A percentile compares a stretch with the other conserved stretches of the same genome.
phyloP scores from a whole-genome alignment of 2,329 filamentous ascomycete genomes.

The Zasmidium cellare region DNA sequence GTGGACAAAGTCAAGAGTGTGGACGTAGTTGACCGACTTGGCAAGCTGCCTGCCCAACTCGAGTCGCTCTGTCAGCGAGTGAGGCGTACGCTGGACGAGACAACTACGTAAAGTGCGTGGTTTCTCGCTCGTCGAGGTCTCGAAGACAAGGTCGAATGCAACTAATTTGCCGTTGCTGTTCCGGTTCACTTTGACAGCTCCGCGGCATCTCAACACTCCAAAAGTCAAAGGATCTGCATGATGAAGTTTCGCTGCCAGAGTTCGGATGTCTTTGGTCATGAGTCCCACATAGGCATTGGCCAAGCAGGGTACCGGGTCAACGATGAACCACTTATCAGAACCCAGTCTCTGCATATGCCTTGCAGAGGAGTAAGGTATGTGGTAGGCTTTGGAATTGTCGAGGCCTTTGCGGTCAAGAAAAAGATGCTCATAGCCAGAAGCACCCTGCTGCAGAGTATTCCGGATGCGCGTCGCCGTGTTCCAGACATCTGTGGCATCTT shows the following conservation, averaged over 20 bases:
- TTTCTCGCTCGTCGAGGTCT: background rate
- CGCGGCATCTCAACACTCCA: constrained; percentile 23
- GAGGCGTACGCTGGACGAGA: constrained; percentile 5
- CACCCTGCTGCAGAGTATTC: background rate
- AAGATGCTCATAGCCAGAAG: background rate
- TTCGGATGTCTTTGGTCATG: constrained; percentile 21
- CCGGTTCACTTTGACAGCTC: constrained; percentile 12
- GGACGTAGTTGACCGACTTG: constrained; percentile 37
- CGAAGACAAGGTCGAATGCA: background rate
- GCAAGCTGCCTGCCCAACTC: constrained; percentile 37
- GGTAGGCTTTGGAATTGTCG: background rate
- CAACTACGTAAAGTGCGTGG: constrained; percentile 20
- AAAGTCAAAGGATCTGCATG: constrained; percentile 22
- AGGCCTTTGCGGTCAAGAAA: background rate
- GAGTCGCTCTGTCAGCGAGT: constrained; percentile 31
- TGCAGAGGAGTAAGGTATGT: background rate
- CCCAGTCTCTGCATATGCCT: background rate
- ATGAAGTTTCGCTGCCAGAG: constrained; percentile 22
- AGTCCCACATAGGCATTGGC: background rate
- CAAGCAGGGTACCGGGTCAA: background rate
- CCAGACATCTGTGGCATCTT: background rate
- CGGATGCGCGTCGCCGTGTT: background rate
- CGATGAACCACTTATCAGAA: background rate
- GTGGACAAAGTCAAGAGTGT: constrained; percentile 47
- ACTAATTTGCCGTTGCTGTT: background rate